Evolutionary conservation across 2,329 filamentous ascomycete genomes (phyloP), one percentile per base, ranked within the genome.

Genomic region (Coniochaeta pulveracea): DNA sequence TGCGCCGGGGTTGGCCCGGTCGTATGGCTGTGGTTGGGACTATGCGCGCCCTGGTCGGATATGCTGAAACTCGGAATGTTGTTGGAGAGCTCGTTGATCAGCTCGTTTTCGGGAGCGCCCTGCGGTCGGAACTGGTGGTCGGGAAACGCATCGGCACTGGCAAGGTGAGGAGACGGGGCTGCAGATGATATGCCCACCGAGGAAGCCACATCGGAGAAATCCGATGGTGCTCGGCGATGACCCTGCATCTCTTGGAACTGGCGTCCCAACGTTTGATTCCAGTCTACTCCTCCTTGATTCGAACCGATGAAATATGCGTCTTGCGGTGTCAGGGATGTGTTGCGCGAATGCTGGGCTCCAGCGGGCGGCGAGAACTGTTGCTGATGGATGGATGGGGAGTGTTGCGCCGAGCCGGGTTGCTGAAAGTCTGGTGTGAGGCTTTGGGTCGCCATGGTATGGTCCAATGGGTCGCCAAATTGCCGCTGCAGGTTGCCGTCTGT

Each of bases 121-220:
- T 94, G 72, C 56, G 91, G 73, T 2, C 89, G 89, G 6, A 88
- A 95, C 39, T 84, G 79, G 36, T 80, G 69, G 40, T 74, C 63
- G 22, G 82, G 72, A 33, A 71, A 93, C 41, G 64, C 74, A 47
- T 95, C 88, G 39, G 81, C 70, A 44, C 80, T 80, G 18, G 71
- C 72, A 37, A 94, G 60, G 49, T 85, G 85, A 4, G 89, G 89
- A 12, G 89, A 95, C 19, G 79, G 82, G 15, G 83, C 78, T 11
- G 79, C 83, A 12, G 85, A 93, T 5, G 80, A 94, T n/a, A n/a
- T n/a, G n/a, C n/a, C n/a, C n/a, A n/a, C n/a, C n/a, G n/a, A n/a
- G n/a, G n/a, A n/a, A n/a, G n/a, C n/a, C 5, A 94, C 79, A 44
- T 95, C 89, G 3, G 86, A 94, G 48, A 80, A 85, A 46, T 95